phyloP scores from a whole-genome alignment of 163 green algal genomes.

The Volvox carteri region DNA sequence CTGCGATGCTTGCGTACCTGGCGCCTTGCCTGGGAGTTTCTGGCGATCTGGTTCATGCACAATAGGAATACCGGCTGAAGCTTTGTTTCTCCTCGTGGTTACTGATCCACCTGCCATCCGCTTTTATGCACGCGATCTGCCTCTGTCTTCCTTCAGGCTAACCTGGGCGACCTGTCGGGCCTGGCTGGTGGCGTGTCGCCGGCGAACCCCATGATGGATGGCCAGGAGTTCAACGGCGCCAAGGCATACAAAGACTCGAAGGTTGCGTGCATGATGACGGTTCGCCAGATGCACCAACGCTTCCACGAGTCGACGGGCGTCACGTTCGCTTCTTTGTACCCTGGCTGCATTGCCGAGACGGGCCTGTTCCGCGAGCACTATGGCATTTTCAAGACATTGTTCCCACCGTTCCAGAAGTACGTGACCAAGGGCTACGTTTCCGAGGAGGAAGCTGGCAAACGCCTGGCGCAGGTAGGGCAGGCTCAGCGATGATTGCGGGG shows the following conservation, averaged over 20 bases:
- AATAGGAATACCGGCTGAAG: no score
- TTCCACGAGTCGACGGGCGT: conserved; percentile 89
- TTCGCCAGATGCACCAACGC: conserved; percentile 91
- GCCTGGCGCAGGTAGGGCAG: conserved; percentile 82
- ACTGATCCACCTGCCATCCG: no score
- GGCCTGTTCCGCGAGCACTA: conserved; percentile 94
- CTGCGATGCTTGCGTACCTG: not conserved
- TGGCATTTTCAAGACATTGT: conserved; percentile 90
- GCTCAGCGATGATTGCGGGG: no score
- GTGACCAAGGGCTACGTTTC: conserved; percentile 95
- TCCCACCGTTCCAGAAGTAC: conserved; percentile 97
- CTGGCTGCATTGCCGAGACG: conserved; percentile 96
- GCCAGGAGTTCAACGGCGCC: conserved; percentile 90
- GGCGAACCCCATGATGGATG: conserved; percentile 89
- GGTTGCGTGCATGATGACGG: conserved; percentile 98
- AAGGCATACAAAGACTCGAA: conserved; percentile 99
- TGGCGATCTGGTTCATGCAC: no score
- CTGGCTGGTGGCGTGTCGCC: conserved; percentile 68
- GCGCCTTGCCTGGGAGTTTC: no score
- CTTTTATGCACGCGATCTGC: no score
- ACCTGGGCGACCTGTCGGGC: conserved; percentile 91
- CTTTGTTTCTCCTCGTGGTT: no score
- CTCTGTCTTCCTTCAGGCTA: conserved; percentile 74
- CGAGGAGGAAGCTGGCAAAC: conserved; percentile 90
- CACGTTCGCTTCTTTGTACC: conserved; percentile 94